Evolutionary conservation across 1,284 basidiomycete genomes (phyloP).

Genomic region (Prillingera fragicola): DNA sequence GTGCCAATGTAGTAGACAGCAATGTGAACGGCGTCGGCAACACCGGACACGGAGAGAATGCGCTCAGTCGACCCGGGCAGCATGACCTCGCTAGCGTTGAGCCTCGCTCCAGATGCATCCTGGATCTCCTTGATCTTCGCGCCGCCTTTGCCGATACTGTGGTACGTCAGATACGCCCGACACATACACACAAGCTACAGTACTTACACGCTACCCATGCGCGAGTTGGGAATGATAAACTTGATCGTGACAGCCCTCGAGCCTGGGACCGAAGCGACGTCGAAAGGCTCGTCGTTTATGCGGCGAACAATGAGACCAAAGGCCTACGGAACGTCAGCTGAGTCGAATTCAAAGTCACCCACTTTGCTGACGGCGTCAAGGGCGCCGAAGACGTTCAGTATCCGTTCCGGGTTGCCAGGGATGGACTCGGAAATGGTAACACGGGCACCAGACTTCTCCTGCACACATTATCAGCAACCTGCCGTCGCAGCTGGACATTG

Average conservation of each 20-base stretch:
- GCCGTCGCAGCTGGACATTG: not conserved
- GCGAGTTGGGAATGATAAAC: constrained; percentile 98
- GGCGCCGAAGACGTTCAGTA: constrained; percentile 94
- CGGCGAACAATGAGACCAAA: constrained; percentile 97
- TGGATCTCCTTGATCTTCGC: constrained; percentile 99
- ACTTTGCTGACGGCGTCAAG: constrained; percentile 98
- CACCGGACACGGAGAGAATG: constrained; percentile 92
- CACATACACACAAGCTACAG: not conserved
- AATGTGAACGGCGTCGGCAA: constrained; percentile 99
- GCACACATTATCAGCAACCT: not conserved
- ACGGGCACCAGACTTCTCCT: constrained; percentile 88
- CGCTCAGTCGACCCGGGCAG: constrained; percentile 98
- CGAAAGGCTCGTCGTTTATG: constrained; percentile 99
- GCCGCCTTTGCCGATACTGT: constrained; percentile 84
- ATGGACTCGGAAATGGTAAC: constrained; percentile 95
- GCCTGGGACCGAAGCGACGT: constrained; percentile 93
- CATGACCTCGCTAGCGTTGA: constrained; percentile 98
- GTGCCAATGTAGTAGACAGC: constrained; percentile 98
- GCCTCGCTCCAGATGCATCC: constrained; percentile 89
- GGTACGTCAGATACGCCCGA: not conserved
- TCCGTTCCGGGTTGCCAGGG: constrained; percentile 95
- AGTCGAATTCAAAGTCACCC: constrained; percentile 25
- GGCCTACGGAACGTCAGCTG: constrained; percentile 57
- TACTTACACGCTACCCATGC: constrained; percentile 86
- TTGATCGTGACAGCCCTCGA: constrained; percentile 98